Percentiles rank a stretch among this genome's conserved stretches.
Conservation (phyloP, 768 basidiomycete species). For the Pulveroboletus sp. region DNA sequence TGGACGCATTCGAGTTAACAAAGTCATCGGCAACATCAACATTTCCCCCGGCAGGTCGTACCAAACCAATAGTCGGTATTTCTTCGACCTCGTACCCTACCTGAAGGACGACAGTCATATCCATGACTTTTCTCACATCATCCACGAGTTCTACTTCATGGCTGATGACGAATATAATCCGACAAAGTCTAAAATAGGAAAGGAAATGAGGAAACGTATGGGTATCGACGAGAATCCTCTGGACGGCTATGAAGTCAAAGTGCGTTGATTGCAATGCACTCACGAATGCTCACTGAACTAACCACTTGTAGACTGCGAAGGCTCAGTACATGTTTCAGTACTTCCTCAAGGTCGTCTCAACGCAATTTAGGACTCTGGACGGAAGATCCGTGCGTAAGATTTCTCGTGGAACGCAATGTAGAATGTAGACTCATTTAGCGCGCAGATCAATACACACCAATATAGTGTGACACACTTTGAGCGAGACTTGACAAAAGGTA, state of each 20-base stretch:
- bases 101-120: slow-evolving; percentile 80
- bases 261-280: slow-evolving; percentile 29
- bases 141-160: slow-evolving; percentile 76
- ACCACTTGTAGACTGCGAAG: slow-evolving; percentile 54
- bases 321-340: slow-evolving; percentile 96
- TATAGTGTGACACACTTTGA: slow-evolving; percentile 97
- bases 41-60: slow-evolving; percentile 94
- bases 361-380: slow-evolving; percentile 82
- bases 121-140: slow-evolving; percentile 90
- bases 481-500: slow-evolving; percentile 72
- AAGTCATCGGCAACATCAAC: slow-evolving; percentile 94
- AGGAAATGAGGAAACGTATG: slow-evolving; percentile 63
- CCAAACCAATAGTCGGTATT: slow-evolving; percentile 73
- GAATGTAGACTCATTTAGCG: slow-evolving; percentile 3
- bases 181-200: slow-evolving; percentile 56
- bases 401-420: neutral
- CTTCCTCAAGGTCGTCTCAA: slow-evolving; percentile 98
- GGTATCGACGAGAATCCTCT: slow-evolving; percentile 76
- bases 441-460: slow-evolving; percentile 81
- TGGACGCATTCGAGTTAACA: slow-evolving; percentile 91
- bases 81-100: slow-evolving; percentile 92
- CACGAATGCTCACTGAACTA: slow-evolving; percentile 3
- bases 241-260: slow-evolving; percentile 56
- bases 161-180: slow-evolving; percentile 79
- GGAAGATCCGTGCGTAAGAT: slow-evolving; percentile 52